Percentiles rank a stretch among this genome's conserved stretches.
Conservation (phyloP, 176 grass and related monocot species). For the Bromus sterilis region DNA sequence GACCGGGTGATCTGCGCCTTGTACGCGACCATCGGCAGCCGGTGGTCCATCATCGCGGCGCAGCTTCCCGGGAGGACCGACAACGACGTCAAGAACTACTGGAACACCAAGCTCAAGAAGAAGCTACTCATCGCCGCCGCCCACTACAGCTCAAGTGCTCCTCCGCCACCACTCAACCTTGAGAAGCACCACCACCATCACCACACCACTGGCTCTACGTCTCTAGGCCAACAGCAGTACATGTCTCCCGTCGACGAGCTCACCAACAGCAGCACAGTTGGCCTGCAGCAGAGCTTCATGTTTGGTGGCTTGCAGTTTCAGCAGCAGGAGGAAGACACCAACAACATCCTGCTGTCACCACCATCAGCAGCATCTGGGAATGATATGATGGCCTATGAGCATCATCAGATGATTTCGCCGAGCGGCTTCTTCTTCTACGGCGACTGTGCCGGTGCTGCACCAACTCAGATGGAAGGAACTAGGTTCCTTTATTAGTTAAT, state of each 20-base stretch:
- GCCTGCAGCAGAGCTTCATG: background rate
- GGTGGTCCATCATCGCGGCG: slow-evolving; percentile 98
- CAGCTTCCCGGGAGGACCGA: slow-evolving; percentile 88
- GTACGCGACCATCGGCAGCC: background rate
- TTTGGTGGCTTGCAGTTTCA: background rate
- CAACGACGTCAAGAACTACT: slow-evolving; percentile 98
- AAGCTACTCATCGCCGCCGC: slow-evolving; percentile 18
- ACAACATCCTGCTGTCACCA: background rate
- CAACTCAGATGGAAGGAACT: background rate
- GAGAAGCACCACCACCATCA: background rate
- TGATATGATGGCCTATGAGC: background rate
- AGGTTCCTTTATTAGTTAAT: background rate
- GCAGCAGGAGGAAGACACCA: background rate
- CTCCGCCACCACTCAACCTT: background rate
- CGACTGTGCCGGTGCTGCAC: background rate
- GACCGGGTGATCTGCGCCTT: background rate
- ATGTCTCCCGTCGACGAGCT: background rate
- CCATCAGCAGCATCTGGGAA: background rate
- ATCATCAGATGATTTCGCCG: background rate
- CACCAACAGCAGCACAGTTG: background rate
- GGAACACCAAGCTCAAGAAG: slow-evolving; percentile 97
- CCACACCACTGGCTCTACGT: background rate
- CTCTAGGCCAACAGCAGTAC: background rate
- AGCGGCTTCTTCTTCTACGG: background rate
- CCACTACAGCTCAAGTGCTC: background rate